These are phyloP conservation scores for Vitis amurensis DNA, from an alignment of 164 flowering plant genomes.

Conservation along the genomic window DNA sequence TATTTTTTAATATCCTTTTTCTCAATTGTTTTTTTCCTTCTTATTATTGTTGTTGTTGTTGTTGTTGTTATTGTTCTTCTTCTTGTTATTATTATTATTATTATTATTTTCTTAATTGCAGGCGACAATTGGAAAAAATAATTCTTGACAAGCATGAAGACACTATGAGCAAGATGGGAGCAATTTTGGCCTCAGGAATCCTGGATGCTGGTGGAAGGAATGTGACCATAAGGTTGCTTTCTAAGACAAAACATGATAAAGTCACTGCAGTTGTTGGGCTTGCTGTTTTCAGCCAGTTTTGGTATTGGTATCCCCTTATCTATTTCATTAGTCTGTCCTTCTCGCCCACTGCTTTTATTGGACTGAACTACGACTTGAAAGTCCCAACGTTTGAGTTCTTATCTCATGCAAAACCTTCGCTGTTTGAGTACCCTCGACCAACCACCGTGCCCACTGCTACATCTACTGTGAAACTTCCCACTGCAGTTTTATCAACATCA, in stretches of 20 bases:
- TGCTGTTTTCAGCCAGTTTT: constrained; percentile 96
- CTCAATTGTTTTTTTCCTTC: background rate
- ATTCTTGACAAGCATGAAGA: constrained; percentile 99
- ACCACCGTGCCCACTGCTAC: constrained; percentile 77
- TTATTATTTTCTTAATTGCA: constrained; percentile 11
- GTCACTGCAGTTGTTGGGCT: constrained; percentile 94
- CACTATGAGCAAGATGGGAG: constrained; percentile 99
- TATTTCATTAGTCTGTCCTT: constrained; percentile 88
- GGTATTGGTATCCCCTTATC: constrained; percentile 99
- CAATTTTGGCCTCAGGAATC: constrained; percentile 96
- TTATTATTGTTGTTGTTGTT: background rate
- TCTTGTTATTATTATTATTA: background rate
- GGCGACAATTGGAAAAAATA: constrained; percentile 95
- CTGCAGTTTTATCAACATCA: constrained; percentile 91
- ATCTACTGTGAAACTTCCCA: constrained; percentile 89
- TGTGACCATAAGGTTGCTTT: constrained; percentile 88
- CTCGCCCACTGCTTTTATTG: constrained; percentile 94
- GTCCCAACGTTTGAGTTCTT: constrained; percentile 92
- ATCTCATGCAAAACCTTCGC: constrained; percentile 93
- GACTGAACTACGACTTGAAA: constrained; percentile 89
- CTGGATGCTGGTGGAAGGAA: constrained; percentile 99
- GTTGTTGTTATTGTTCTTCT: background rate
- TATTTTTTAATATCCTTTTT: background rate
- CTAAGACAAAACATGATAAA: constrained; percentile 92
- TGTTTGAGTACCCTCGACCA: constrained; percentile 93